Evolutionary conservation across 192 early-diverging fungal species (phyloP).

Genomic region (Physocladia obscura): DNA sequence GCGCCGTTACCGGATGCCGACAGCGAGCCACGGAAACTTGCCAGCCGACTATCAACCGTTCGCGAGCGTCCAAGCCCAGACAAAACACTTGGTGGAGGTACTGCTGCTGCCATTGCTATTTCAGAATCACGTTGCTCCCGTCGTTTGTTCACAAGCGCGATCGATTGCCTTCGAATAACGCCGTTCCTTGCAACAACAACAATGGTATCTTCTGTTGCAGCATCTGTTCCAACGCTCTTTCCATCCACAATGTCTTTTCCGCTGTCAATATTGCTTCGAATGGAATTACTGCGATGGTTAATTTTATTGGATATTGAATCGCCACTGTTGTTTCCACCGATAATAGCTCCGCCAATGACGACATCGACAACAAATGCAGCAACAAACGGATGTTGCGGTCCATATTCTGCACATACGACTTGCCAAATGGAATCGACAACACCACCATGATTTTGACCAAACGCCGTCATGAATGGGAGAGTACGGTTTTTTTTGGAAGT

Average conservation of each 20-base stretch:
- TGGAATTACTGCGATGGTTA: too few species aligned
- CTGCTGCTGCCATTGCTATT: not conserved
- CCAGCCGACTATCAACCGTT: not conserved
- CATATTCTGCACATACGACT: slow-evolving; percentile 21
- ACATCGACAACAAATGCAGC: slow-evolving; percentile 22
- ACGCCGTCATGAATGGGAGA: slow-evolving; percentile 14
- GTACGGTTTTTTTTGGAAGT: not conserved
- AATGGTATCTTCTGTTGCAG: not conserved
- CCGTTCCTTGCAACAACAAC: slow-evolving; percentile 13
- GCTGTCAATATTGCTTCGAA: not conserved
- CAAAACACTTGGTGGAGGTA: not conserved
- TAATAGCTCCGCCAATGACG: slow-evolving; percentile 28
- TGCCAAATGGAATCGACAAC: slow-evolving; percentile 20
- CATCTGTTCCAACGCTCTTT: not conserved
- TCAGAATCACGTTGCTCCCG: too few species aligned
- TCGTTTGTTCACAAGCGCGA: not conserved
- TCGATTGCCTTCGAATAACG: slow-evolving; percentile 20
- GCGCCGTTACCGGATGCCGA: not conserved
- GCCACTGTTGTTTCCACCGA: not conserved
- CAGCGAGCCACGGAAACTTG: not conserved
- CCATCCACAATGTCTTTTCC: not conserved
- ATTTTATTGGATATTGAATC: not conserved
- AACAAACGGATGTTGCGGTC: slow-evolving; percentile 24
- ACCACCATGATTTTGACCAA: slow-evolving; percentile 11
- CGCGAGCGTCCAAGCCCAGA: not conserved